phyloP scores from a whole-genome alignment of 352 stramenopile genomes.

The Pythium oligandrum region DNA sequence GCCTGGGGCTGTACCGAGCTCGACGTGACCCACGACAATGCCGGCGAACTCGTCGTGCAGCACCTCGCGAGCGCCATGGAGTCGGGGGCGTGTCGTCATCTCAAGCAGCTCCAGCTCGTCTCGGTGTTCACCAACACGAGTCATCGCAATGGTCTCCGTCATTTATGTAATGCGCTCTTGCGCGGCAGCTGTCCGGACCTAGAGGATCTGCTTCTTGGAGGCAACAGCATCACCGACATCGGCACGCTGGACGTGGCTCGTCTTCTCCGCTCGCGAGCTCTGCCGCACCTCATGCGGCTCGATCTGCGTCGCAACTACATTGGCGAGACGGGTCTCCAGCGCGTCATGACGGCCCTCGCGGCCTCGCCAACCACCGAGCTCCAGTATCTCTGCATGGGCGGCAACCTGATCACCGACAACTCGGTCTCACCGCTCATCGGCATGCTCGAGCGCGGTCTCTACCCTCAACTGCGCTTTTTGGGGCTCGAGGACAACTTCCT shows the following conservation, averaged over 20 bases:
- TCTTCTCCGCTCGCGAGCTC: conserved; percentile 28
- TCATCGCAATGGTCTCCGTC: conserved; percentile 34
- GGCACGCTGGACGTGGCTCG: conserved; percentile 42
- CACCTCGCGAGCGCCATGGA: conserved; percentile 33
- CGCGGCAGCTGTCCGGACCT: conserved; percentile 44
- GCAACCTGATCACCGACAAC: conserved; percentile 81
- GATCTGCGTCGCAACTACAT: conserved; percentile 74
- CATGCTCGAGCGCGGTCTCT: conserved; percentile 30
- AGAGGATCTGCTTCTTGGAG: conserved; percentile 51
- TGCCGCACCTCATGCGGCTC: conserved; percentile 36
- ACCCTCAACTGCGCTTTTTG: conserved; percentile 56
- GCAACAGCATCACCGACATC: conserved; percentile 61
- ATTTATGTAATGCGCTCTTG: conserved; percentile 37
- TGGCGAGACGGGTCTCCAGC: conserved; percentile 46
- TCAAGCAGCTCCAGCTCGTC: conserved; percentile 60
- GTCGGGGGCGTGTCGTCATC: conserved; percentile 27
- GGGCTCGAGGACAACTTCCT: conserved; percentile 82
- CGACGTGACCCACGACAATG: conserved; percentile 44
- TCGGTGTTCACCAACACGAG: conserved; percentile 71
- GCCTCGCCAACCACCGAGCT: conserved; percentile 14
- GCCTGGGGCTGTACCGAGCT: conserved; percentile 62
- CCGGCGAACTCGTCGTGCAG: conserved; percentile 44
- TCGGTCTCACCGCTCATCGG: conserved; percentile 44
- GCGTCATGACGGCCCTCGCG: conserved; percentile 30
- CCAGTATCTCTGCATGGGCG: conserved; percentile 70